These are phyloP conservation scores for Allium sativum DNA, from an alignment of 106 monocot genomes.

Conservation along the genomic window DNA sequence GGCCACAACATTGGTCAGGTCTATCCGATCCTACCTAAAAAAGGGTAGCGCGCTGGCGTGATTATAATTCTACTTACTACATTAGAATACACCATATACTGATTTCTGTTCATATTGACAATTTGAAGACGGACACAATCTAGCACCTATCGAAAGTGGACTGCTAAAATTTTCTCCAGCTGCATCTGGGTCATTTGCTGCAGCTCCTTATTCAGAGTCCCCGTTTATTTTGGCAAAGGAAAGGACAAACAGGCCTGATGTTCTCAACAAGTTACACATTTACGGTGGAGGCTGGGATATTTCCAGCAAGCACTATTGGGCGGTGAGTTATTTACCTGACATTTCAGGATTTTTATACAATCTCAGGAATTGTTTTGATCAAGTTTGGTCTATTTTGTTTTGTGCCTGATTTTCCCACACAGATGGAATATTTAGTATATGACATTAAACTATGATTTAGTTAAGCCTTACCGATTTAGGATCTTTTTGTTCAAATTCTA, in stretches of 20 bases:
- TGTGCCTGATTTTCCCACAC: neutral
- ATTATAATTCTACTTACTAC: neutral
- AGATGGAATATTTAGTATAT: neutral
- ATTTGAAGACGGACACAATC: conserved; percentile 21
- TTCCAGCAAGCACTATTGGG: conserved; percentile 45
- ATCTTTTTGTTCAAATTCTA: too few species aligned
- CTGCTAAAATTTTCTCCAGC: conserved; percentile 32
- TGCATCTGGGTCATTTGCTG: conserved; percentile 9
- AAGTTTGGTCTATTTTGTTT: too few species aligned
- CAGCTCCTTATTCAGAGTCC: conserved; percentile 15
- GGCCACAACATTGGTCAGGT: too few species aligned
- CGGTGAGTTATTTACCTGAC: conserved; percentile 19
- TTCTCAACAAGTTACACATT: conserved; percentile 24
- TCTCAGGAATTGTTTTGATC: too few species aligned
- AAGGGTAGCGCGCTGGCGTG: neutral
- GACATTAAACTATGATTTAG: too few species aligned
- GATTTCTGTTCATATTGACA: neutral
- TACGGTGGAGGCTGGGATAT: conserved; percentile 54
- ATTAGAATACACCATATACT: neutral
- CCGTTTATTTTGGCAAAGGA: conserved; percentile 33
- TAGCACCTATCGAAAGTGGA: conserved; percentile 23
- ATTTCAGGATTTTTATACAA: too few species aligned
- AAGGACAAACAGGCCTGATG: conserved; percentile 50
- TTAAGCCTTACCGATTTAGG: too few species aligned
- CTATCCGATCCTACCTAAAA: neutral